Percentiles rank a stretch among this genome's conserved stretches.
Evolutionary conservation across 768 basidiomycete genomes (phyloP).

Genomic region (Boletus vermiculosoides): DNA sequence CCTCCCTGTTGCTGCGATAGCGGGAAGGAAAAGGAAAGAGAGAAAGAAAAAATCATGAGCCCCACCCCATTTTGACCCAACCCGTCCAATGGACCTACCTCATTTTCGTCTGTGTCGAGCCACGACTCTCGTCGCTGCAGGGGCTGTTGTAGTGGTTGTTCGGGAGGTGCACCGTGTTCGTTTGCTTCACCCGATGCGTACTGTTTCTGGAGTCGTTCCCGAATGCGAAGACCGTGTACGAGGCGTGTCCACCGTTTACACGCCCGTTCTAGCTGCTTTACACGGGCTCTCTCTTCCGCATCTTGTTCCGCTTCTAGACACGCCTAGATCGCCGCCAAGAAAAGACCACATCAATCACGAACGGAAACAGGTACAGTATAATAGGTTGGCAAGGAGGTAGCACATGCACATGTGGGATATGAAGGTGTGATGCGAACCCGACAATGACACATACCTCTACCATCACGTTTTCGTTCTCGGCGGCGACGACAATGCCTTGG

Average conservation of each 20-base stretch:
- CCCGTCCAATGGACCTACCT: slow-evolving; percentile 17
- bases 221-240: slow-evolving; percentile 83
- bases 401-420: not conserved
- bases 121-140: slow-evolving; percentile 14
- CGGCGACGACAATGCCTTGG: slow-evolving; percentile 83
- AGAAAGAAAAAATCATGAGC: slow-evolving; percentile 15
- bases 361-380: not conserved
- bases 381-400: not conserved
- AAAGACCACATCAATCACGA: slow-evolving; percentile 9
- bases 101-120: slow-evolving; percentile 23
- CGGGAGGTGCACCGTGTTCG: not conserved
- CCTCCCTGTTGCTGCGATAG: slow-evolving; percentile 41
- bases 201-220: slow-evolving; percentile 77
- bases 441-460: slow-evolving; percentile 59
- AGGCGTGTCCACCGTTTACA: slow-evolving; percentile 88
- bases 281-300: slow-evolving; percentile 71
- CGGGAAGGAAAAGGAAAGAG: not conserved
- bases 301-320: slow-evolving; percentile 80
- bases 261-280: slow-evolving; percentile 74
- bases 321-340: slow-evolving; percentile 51
- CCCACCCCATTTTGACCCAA: not conserved
- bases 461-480: slow-evolving; percentile 69
- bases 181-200: slow-evolving; percentile 44
- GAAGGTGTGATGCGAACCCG: slow-evolving; percentile 3
- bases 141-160: slow-evolving; percentile 4